Base-by-base conservation (phyloP, 352 stramenopile genomes). In the Globisporangium cederbergense region DNA sequence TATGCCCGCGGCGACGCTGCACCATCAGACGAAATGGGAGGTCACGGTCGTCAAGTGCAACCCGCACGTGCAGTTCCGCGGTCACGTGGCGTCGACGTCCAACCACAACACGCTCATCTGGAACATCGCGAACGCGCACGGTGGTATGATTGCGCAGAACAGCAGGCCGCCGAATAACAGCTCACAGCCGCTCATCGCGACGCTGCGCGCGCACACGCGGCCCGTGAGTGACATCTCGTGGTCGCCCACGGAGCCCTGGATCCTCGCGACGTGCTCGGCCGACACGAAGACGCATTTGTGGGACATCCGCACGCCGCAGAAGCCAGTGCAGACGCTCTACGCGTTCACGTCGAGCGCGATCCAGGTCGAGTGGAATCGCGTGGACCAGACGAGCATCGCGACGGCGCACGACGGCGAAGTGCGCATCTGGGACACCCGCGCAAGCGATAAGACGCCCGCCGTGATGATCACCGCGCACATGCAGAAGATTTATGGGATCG, bases 41-140 rank as follows among this genome's bases (percentile, higher is more conserved):
- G 85, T 93, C 51, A 70, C 81, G 2, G 86, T 93, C 32, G 86
- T 90, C 45, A 85, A 88, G 61, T 95, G 86, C 67, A 91, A 89
- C 57, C 86, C 84, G 42, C 81, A 91, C 47, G 72, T 74, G 38
- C 67, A 79, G n/a, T 88, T 82, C 68, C 79, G 80, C 64, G 75
- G 70, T 62, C 73, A 83, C 65, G 83, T 93, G 30, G 84, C 85
- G 6, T 91, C 86, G 14, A 91, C 86, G 43, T 90, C 83, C 47
- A 90, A 93, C 71, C 76, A 86, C 49, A 89, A 91, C 63, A 91
- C 83, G 43, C 77, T 95, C 49, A 81, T 95, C 40, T 95, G 86
- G 86, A 76, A 92, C 62, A 77, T 95, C 46, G 56, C 74, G 13
- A 62, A 66, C 32, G 68, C 62, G 45, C 64, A 57, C 40, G 69